Conservation (phyloP, 2,329 filamentous ascomycete species). For the Scedosporium boydii region DNA sequence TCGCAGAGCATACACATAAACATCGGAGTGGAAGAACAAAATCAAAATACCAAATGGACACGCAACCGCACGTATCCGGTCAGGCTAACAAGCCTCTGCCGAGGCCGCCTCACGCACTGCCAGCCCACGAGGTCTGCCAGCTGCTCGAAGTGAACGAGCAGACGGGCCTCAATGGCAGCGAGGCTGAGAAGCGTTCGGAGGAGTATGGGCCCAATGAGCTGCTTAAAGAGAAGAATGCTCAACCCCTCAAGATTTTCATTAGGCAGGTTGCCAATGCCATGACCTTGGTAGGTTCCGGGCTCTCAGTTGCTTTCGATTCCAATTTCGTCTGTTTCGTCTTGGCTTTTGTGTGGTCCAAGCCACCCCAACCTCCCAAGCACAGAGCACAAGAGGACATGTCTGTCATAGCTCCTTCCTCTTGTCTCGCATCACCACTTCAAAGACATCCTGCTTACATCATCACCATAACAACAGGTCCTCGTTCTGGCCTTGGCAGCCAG, state of each 20-base stretch:
- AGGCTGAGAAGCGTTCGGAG: conserved; percentile 40
- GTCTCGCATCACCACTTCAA: not conserved
- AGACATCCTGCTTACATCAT: not conserved
- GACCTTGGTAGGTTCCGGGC: conserved; percentile 31
- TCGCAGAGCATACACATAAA: not conserved
- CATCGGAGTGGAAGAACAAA: not conserved
- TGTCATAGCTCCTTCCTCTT: not conserved
- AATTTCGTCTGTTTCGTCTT: no score
- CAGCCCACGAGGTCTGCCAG: conserved; percentile 34
- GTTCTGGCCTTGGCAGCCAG: conserved; percentile 48
- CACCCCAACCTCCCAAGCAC: no score
- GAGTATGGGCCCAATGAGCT: conserved; percentile 51
- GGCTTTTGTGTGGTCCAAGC: no score
- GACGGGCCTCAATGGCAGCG: conserved; percentile 40
- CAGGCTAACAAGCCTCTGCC: conserved; percentile 32
- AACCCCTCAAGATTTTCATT: conserved; percentile 46
- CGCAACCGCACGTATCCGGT: conserved; percentile 18
- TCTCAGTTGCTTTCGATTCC: not conserved
- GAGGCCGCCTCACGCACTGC: conserved; percentile 47
- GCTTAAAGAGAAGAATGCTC: conserved; percentile 35
- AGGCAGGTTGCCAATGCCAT: conserved; percentile 51
- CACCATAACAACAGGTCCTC: conserved; percentile 26
- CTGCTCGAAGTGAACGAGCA: conserved; percentile 43
- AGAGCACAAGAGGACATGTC: not conserved
- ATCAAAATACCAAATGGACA: not conserved